These are phyloP conservation scores for Podaxis sp. DNA, from an alignment of 768 basidiomycete species.

Conservation along the genomic window DNA sequence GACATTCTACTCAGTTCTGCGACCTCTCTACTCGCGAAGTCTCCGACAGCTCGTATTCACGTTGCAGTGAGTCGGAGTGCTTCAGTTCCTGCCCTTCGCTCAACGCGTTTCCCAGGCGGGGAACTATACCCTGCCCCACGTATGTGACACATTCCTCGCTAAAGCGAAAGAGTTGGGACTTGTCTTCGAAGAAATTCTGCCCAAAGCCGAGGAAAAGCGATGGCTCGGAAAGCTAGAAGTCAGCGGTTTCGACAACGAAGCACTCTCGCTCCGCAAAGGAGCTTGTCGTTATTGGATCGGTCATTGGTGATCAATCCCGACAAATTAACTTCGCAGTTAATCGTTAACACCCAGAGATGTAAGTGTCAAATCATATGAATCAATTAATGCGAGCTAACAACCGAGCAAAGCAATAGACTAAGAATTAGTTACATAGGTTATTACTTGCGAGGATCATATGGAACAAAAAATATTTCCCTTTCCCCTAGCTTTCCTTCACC, in stretches of 20 bases:
- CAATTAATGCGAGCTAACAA: neutral
- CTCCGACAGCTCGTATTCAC: constrained; percentile 43
- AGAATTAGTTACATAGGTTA: neutral
- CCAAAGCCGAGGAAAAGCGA: constrained; percentile 25
- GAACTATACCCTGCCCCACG: constrained; percentile 51
- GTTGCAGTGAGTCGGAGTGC: constrained; percentile 42
- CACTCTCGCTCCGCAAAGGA: constrained; percentile 49
- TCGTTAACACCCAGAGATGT: neutral
- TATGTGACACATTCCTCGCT: constrained; percentile 53
- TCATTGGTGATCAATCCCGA: neutral
- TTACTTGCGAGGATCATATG: neutral
- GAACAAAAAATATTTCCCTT: constrained; percentile 8
- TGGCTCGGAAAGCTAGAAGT: constrained; percentile 53
- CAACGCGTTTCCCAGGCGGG: constrained; percentile 38
- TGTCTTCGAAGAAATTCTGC: constrained; percentile 41
- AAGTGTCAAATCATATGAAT: neutral
- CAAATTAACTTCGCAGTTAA: neutral
- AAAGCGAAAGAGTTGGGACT: constrained; percentile 40
- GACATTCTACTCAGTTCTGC: constrained; percentile 52
- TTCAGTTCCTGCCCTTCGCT: neutral
- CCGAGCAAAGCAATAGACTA: no score
- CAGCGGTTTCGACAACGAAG: constrained; percentile 42
- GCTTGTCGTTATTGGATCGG: constrained; percentile 69
- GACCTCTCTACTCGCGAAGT: constrained; percentile 42
- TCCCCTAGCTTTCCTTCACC: neutral